Base-by-base conservation (phyloP, 352 stramenopile genomes). In the Phytophthora pluvialis region DNA sequence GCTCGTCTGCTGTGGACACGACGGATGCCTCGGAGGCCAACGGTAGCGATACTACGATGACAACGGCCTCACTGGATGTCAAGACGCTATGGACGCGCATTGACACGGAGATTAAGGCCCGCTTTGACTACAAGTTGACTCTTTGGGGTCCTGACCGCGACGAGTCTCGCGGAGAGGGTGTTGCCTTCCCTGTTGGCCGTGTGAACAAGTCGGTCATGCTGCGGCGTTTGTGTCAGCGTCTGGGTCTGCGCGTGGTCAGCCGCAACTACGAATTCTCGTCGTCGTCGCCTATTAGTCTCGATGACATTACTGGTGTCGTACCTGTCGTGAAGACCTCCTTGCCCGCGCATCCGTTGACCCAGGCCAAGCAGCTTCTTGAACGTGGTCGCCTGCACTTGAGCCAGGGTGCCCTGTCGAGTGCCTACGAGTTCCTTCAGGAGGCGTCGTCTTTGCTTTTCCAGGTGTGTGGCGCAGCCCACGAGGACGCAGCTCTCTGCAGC, bases 291-390 rank as follows among this genome's bases (percentile, higher is more conserved):
- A 97, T 99, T 65, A 76, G 77, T 44, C 75, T 97, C 16, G 73
- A 89, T 15, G 95, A 99, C 67, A 88, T 99, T 51, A 85, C 94
- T 44, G 95, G 94, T 29, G 81, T 98, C 60, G 82, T 98, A 46
- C 96, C 97, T 9, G 80, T 99, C 21, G 92, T 98, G 25, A 99
- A 99, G 78, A 83, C 97, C 57, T 91, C 84, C 52, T 60, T 95
- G 26, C 91, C 95, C 36, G 64, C 78, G 1, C 88, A 94, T 53
- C 86, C 89, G 33, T 77, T 97, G 16, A 45, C 61, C 15, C 83
- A 94, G 42, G 89, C 89, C 12, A 91, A 93, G 65, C 77, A 96
- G 53, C 76, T 97, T 18, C 60, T 97, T 42, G 96, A 98, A 66
- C 78, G 86, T 53, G 96, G 89, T 5, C 87, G 97, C 44, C 55